Evolutionary conservation across 2,329 filamentous ascomycete genomes (phyloP).

Genomic region (Pseudogymnoascus sp.): DNA sequence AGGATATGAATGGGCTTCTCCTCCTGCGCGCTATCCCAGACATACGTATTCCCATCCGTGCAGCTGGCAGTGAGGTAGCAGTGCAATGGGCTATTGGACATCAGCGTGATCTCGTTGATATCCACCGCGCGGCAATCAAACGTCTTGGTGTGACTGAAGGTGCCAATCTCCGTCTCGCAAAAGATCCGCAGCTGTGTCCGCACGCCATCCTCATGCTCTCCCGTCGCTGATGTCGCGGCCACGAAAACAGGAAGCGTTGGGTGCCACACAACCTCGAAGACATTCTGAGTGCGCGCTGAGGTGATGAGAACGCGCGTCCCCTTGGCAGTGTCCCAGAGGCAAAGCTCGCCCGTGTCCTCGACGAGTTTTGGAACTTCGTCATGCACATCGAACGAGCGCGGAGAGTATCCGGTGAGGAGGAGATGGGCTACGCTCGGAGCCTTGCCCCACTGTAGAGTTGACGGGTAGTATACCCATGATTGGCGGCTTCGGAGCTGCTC

Average conservation of each 20-base stretch:
- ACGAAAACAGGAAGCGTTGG: conserved; percentile 44
- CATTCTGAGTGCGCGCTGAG: conserved; percentile 46
- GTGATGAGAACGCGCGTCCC: conserved; percentile 36
- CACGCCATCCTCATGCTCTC: conserved; percentile 36
- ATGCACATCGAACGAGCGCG: conserved; percentile 46
- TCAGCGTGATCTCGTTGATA: conserved; percentile 53
- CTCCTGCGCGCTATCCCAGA: conserved; percentile 52
- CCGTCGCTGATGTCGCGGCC: conserved; percentile 47
- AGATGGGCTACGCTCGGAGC: conserved; percentile 38
- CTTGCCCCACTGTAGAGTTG: conserved; percentile 54
- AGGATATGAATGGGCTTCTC: conserved; percentile 48
- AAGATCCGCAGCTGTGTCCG: conserved; percentile 52
- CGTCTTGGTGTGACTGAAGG: conserved; percentile 40
- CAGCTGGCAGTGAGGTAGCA: conserved; percentile 52
- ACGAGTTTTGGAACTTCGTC: conserved; percentile 48
- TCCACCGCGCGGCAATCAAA: conserved; percentile 52
- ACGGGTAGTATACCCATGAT: conserved; percentile 54
- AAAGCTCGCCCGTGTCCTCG: conserved; percentile 49
- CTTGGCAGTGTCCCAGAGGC: conserved; percentile 45
- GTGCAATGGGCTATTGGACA: conserved; percentile 42
- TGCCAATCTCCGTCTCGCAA: conserved; percentile 26
- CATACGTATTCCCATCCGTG: conserved; percentile 52
- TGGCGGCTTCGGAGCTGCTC: conserved; percentile 17
- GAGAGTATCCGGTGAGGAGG: conserved; percentile 54
- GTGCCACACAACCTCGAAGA: conserved; percentile 58